Conservation (phyloP, 1,284 basidiomycete species). For the Ganoderma resinaceum region DNA sequence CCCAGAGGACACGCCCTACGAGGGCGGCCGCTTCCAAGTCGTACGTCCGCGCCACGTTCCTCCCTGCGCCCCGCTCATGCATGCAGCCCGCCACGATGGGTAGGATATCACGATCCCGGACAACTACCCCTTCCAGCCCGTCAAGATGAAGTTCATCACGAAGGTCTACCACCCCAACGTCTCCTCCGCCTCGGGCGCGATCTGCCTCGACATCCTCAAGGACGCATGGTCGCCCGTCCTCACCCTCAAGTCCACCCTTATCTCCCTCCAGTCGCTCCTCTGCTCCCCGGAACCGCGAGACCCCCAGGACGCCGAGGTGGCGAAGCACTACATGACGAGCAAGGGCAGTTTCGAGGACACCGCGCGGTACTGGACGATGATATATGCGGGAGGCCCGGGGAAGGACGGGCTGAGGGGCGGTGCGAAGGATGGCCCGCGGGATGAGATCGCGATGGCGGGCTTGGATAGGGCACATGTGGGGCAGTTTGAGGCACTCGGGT, state of each 20-base stretch:
- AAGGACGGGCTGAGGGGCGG: conserved; percentile 39
- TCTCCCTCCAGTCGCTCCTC: conserved; percentile 94
- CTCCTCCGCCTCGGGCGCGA: conserved; percentile 92
- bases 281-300: conserved; percentile 97
- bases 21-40: conserved; percentile 93
- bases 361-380: conserved; percentile 93
- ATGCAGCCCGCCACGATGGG: not conserved
- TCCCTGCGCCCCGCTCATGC: not conserved
- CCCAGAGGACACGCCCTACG: conserved; percentile 93
- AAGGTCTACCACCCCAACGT: conserved; percentile 99
- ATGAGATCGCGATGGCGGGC: conserved; percentile 80
- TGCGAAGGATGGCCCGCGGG: conserved; percentile 39
- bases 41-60: conserved; percentile 55
- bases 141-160: conserved; percentile 98
- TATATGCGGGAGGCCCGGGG: conserved; percentile 80
- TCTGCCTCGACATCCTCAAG: conserved; percentile 88
- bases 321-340: conserved; percentile 95
- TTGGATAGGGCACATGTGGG: conserved; percentile 77
- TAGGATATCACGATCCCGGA: conserved; percentile 97
- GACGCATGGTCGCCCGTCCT: conserved; percentile 95
- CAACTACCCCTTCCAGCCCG: conserved; percentile 95
- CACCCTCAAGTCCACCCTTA: conserved; percentile 96
- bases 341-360: conserved; percentile 90
- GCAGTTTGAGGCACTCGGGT: conserved; percentile 77
- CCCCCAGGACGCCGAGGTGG: conserved; percentile 98